phyloP scores from a whole-genome alignment of 495 filamentous ascomycete species.

The Platismatia glauca region DNA sequence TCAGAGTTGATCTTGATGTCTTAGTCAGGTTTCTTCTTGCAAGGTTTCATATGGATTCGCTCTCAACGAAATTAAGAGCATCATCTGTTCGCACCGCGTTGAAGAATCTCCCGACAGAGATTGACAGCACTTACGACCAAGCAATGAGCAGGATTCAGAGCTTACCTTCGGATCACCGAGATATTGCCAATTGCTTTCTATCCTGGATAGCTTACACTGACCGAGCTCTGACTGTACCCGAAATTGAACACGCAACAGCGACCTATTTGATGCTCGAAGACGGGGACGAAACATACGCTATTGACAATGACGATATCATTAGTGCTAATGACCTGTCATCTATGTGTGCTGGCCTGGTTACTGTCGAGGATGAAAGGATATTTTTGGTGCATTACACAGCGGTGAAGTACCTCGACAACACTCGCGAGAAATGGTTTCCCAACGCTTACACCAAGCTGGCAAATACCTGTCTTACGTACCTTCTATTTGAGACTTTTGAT shows the following conservation, averaged over 20 bases:
- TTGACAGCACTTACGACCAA: slow-evolving; percentile 35
- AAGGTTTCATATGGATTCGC: slow-evolving; percentile 38
- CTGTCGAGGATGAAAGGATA: slow-evolving; percentile 38
- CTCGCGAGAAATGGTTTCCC: slow-evolving; percentile 29
- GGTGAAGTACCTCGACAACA: slow-evolving; percentile 42
- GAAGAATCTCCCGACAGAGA: slow-evolving; percentile 27
- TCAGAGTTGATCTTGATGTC: neutral
- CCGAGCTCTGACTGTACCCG: slow-evolving; percentile 32
- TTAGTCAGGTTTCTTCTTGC: slow-evolving; percentile 45
- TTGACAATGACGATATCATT: slow-evolving; percentile 36
- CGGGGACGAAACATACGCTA: slow-evolving; percentile 16
- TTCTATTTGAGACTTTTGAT: slow-evolving; percentile 33
- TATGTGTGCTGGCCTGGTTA: slow-evolving; percentile 46
- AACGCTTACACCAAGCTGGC: slow-evolving; percentile 31
- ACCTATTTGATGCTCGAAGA: slow-evolving; percentile 17
- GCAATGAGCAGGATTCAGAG: slow-evolving; percentile 38
- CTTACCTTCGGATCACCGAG: slow-evolving; percentile 25
- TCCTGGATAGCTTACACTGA: slow-evolving; percentile 39
- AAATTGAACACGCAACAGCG: slow-evolving; percentile 43
- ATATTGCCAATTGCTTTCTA: slow-evolving; percentile 33
- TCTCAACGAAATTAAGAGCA: slow-evolving; percentile 30
- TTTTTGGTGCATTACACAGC: slow-evolving; percentile 49
- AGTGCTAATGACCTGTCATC: slow-evolving; percentile 34
- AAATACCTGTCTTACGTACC: slow-evolving; percentile 36
- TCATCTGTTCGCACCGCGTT: slow-evolving; percentile 31